A percentile compares a stretch with the other conserved stretches of the same genome.
phyloP scores from a whole-genome alignment of 2,329 filamentous ascomycete genomes.

The Alternaria sp. region DNA sequence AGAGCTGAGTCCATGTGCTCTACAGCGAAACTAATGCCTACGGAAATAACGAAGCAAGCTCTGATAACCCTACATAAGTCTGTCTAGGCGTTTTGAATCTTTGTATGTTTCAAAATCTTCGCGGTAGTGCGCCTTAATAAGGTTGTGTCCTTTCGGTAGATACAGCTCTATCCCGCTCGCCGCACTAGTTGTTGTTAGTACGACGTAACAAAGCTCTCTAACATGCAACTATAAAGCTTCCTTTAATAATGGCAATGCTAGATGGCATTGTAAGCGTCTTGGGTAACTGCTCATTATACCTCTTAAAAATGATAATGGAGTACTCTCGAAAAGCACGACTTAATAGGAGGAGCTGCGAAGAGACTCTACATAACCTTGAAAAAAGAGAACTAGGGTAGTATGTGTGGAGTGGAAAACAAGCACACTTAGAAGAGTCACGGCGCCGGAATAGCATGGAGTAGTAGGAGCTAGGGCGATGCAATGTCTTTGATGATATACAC shows the following conservation, averaged over 20 bases:
- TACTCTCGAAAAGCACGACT: neutral
- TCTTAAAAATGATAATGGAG: neutral
- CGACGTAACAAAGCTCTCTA: neutral
- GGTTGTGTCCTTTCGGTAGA: neutral
- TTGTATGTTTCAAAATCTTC: neutral
- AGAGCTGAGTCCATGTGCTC: neutral
- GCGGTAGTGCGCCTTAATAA: neutral
- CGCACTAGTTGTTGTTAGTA: neutral
- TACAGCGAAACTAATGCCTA: neutral
- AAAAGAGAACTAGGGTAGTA: neutral
- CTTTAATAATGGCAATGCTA: neutral
- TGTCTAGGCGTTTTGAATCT: neutral
- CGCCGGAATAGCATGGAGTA: neutral
- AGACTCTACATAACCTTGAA: neutral
- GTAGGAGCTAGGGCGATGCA: neutral
- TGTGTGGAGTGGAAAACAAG: neutral
- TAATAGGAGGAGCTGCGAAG: neutral
- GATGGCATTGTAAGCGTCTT: neutral
- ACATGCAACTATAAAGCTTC: neutral
- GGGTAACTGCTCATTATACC: neutral
- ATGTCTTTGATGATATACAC: neutral
- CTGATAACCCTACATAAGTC: neutral
- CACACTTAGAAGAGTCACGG: neutral
- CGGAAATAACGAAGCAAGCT: neutral
- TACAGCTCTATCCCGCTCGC: neutral